Percentiles rank a stretch among this genome's conserved stretches.
phyloP scores from a whole-genome alignment of 2,329 filamentous ascomycete species.

The Cytospora mali region DNA sequence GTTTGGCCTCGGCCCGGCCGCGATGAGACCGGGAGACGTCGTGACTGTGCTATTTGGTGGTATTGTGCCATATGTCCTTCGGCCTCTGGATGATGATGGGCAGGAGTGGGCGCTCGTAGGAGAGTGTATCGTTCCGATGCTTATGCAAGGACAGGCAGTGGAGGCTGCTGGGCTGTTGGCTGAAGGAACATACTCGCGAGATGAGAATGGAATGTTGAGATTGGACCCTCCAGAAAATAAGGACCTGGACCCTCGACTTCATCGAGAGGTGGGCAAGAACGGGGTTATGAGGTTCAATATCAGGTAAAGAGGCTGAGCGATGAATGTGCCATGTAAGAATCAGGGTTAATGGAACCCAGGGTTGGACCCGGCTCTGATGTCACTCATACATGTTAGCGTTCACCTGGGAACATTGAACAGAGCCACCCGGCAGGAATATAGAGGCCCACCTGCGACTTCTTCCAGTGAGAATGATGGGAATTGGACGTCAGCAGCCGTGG shows the following conservation, averaged over 20 bases:
- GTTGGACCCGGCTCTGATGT: slow-evolving; percentile 13
- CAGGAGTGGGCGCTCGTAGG: slow-evolving; percentile 22
- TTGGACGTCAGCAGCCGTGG: not conserved
- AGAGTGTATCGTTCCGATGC: slow-evolving; percentile 27
- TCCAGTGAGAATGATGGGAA: not conserved
- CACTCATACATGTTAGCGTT: slow-evolving; percentile 10
- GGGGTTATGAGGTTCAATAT: slow-evolving; percentile 24
- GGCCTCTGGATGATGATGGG: slow-evolving; percentile 6
- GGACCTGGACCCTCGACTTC: slow-evolving; percentile 20
- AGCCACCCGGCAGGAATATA: slow-evolving; percentile 2
- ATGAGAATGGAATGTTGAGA: slow-evolving; percentile 9
- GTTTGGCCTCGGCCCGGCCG: slow-evolving; percentile 26
- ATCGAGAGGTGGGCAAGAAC: slow-evolving; percentile 26
- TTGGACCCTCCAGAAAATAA: slow-evolving; percentile 1
- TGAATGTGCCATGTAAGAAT: no score
- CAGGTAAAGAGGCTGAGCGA: slow-evolving; percentile 1
- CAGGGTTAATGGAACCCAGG: not conserved
- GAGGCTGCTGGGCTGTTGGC: slow-evolving; percentile 21
- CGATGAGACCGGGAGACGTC: slow-evolving; percentile 24
- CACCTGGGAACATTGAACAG: slow-evolving; percentile 7
- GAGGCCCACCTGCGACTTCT: slow-evolving; percentile 2
- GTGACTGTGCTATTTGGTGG: slow-evolving; percentile 26
- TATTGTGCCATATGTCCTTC: slow-evolving; percentile 19
- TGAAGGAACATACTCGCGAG: slow-evolving; percentile 11
- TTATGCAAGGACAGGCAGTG: slow-evolving; percentile 29